Percentiles rank a stretch among this genome's conserved stretches.
Evolutionary conservation across 208 protist species (phyloP).

Genomic region (Naegleria gruberi): DNA sequence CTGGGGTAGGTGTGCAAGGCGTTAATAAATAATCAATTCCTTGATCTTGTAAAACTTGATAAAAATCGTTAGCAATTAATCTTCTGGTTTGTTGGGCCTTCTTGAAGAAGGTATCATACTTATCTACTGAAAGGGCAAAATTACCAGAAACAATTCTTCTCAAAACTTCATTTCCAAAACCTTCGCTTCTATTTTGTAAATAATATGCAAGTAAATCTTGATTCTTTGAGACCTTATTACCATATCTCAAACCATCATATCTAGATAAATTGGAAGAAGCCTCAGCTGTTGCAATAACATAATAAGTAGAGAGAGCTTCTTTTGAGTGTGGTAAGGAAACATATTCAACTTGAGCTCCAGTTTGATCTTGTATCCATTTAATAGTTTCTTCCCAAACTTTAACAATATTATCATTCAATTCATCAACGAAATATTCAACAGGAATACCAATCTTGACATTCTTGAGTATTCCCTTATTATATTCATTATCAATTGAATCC

Average conservation of each 20-base stretch:
- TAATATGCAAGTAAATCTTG: not conserved
- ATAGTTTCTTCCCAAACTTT: not conserved
- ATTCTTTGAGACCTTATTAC: not conserved
- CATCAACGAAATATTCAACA: slow-evolving; percentile 3
- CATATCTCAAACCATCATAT: slow-evolving; percentile 22
- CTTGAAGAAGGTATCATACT: not conserved
- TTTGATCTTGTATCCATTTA: not conserved
- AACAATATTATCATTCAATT: not conserved
- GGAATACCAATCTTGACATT: not conserved
- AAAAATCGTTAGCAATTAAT: slow-evolving; percentile 16
- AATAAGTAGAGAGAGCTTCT: slow-evolving; percentile 16
- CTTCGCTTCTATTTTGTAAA: not conserved
- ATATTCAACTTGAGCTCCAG: not conserved
- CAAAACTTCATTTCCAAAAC: slow-evolving; percentile 14
- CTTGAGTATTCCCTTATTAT: not conserved
- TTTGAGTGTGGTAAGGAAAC: slow-evolving; percentile 16
- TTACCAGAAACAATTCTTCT: slow-evolving; percentile 9
- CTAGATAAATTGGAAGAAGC: not conserved
- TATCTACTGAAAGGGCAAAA: not conserved
- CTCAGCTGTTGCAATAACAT: slow-evolving; percentile 9
- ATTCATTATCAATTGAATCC: not conserved
- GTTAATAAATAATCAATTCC: not conserved
- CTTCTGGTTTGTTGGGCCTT: slow-evolving; percentile 6
- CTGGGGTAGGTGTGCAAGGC: not conserved
- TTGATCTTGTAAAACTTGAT: not conserved